Evolutionary conservation across 805 yeast species (phyloP), one percentile per base, ranked within the genome.

Genomic region (Metschnikowia henanensis): DNA sequence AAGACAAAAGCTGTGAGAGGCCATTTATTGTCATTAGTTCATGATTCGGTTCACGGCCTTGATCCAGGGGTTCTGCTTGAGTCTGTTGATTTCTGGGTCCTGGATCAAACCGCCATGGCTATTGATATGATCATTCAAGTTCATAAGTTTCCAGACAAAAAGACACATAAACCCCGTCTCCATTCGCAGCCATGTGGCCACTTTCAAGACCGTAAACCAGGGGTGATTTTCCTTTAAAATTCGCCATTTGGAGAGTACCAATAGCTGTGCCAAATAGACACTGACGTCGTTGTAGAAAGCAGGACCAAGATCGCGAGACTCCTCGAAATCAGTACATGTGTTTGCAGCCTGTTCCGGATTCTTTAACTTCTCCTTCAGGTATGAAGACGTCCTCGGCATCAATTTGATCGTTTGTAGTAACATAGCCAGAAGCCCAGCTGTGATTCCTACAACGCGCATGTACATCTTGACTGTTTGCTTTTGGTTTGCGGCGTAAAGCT

Each of bases 211-310:
- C 26, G 51, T 58, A 49, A 70, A 64, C 46, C 54, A 50, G 0
- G 71, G 72, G 46, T 66, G 71, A 53, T 65, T 63, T 18, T 66
- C 72, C 51, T 69, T 70, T 26, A 58, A 44, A 26, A 66, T 67
- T 31, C 76, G 58, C 76, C 76, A 70, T 49, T 69, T 70, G 9
- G 70, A 66, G 23, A 70, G 47, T n/a, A 69, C 47, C 1, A 69
- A 58, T 39, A 69, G 50, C 39, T 67, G 56, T 34, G 65, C 48
- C 25, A 70, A 52, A 49, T 70, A 69, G 37, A 64, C 42, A 49
- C 61, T 65, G 44, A 68, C 41, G 4, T 50, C 61, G 30, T 67
- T 56, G 44, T 65, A 46, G 41, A 65, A 62, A 1, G 44, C 19
- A 38, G 59, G 58, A 16, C 59, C 52, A 21, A 69, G 54, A 16